Evolutionary conservation across 2,329 filamentous ascomycete genomes (phyloP).

Genomic region (Cytospora schulzeri): DNA sequence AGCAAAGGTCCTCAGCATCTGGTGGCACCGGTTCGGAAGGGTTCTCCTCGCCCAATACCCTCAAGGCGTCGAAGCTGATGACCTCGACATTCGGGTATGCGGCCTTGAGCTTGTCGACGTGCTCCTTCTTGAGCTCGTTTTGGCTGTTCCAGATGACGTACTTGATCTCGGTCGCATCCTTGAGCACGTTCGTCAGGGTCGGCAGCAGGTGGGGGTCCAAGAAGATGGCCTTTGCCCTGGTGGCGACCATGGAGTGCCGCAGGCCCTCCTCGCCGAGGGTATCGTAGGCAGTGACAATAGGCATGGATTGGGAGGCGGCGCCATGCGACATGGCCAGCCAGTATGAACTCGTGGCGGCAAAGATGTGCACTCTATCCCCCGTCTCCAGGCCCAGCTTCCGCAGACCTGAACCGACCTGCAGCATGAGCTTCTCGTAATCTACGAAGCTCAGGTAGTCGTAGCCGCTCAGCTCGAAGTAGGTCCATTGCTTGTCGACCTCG

Average conservation of each 20-base stretch:
- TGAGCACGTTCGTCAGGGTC: slow-evolving; percentile 56
- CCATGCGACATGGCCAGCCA: slow-evolving; percentile 56
- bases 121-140: slow-evolving; percentile 52
- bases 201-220: slow-evolving; percentile 72
- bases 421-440: slow-evolving; percentile 72
- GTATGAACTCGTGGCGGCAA: slow-evolving; percentile 68
- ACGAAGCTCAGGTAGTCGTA: slow-evolving; percentile 78
- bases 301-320: slow-evolving; percentile 72
- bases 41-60: slow-evolving; percentile 61
- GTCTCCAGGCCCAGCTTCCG: slow-evolving; percentile 71
- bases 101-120: slow-evolving; percentile 52
- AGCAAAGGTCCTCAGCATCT: slow-evolving; percentile 73
- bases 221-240: slow-evolving; percentile 70
- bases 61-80: slow-evolving; percentile 54
- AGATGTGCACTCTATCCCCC: slow-evolving; percentile 75
- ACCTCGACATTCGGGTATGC: slow-evolving; percentile 52
- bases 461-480: slow-evolving; percentile 79
- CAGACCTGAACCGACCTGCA: slow-evolving; percentile 70
- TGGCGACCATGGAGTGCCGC: slow-evolving; percentile 73
- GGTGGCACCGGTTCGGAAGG: slow-evolving; percentile 70
- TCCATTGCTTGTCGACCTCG: slow-evolving; percentile 84
- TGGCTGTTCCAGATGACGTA: slow-evolving; percentile 59
- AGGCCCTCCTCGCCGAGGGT: slow-evolving; percentile 77
- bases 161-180: slow-evolving; percentile 52
- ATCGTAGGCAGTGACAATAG: slow-evolving; percentile 83